These are phyloP conservation scores for Verticillium dahliae DNA, from an alignment of 2,329 filamentous ascomycete genomes.

Conservation along the genomic window DNA sequence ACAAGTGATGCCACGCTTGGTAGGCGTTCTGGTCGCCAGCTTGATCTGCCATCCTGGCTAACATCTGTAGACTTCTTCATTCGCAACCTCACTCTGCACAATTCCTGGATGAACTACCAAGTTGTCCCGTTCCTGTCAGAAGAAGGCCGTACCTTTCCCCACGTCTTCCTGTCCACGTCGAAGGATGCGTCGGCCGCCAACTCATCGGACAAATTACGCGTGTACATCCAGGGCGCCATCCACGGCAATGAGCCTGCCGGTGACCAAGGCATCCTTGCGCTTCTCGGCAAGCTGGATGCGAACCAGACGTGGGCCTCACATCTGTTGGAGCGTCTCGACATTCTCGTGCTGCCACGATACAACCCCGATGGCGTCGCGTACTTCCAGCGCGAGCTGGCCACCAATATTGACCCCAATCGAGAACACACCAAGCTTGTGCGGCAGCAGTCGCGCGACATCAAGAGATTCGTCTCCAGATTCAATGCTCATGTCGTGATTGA, in stretches of 20 bases:
- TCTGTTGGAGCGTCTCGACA: conserved; percentile 19
- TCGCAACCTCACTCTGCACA: conserved; percentile 16
- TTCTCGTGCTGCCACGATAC: conserved; percentile 19
- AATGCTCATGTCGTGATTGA: conserved; percentile 18
- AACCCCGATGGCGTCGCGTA: conserved; percentile 21
- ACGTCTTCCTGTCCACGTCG: conserved; percentile 7
- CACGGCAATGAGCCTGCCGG: conserved; percentile 21
- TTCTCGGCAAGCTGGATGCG: conserved; percentile 19
- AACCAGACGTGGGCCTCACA: conserved; percentile 17
- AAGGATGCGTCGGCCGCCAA: background rate
- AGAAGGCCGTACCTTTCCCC: conserved; percentile 10
- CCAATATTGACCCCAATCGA: conserved; percentile 19
- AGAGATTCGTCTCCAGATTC: conserved; percentile 14
- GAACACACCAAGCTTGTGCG: conserved; percentile 19
- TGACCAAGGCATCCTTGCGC: conserved; percentile 17
- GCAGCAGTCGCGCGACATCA: conserved; percentile 18
- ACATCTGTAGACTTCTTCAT: conserved; percentile 17
- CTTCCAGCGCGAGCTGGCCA: conserved; percentile 19
- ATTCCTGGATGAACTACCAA: conserved; percentile 20
- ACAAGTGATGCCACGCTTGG: conserved; percentile 21
- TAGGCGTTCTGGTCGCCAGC: conserved; percentile 6
- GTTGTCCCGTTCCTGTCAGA: conserved; percentile 20
- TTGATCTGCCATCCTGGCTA: background rate
- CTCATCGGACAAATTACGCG: conserved; percentile 15
- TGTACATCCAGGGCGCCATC: conserved; percentile 19